These are phyloP conservation scores for Penicillium sp. DNA, from an alignment of 2,329 filamentous ascomycete species.

Conservation along the genomic window DNA sequence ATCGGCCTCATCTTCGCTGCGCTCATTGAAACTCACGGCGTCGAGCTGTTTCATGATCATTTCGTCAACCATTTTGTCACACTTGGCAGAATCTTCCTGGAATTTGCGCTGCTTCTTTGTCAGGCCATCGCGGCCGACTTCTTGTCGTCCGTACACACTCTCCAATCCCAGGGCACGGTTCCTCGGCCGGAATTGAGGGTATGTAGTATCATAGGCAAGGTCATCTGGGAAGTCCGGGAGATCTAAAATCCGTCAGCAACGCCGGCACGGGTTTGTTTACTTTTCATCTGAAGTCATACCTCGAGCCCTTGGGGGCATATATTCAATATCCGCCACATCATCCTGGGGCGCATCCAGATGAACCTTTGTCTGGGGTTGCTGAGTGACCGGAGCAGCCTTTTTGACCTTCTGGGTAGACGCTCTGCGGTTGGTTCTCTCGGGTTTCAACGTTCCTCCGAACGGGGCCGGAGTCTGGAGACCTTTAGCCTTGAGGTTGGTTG, in stretches of 20 bases:
- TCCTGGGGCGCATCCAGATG: slow-evolving; percentile 52
- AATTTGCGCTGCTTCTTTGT: slow-evolving; percentile 68
- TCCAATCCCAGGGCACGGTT: slow-evolving; percentile 56
- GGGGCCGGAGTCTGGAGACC: slow-evolving; percentile 66
- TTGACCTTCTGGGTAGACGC: slow-evolving; percentile 62
- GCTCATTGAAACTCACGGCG: slow-evolving; percentile 61
- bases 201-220: slow-evolving; percentile 49
- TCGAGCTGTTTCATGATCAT: slow-evolving; percentile 68
- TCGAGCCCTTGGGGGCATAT: slow-evolving; percentile 74
- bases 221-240: slow-evolving; percentile 48
- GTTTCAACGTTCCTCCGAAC: slow-evolving; percentile 59
- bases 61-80: slow-evolving; percentile 64
- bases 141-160: slow-evolving; percentile 50
- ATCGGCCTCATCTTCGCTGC: slow-evolving; percentile 52
- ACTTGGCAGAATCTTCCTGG: slow-evolving; percentile 63
- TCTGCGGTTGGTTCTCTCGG: slow-evolving; percentile 63
- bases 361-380: slow-evolving; percentile 45
- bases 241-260: slow-evolving; percentile 49
- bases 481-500: slow-evolving; percentile 86
- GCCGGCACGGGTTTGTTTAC: neutral
- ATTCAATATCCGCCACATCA: slow-evolving; percentile 77
- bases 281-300: slow-evolving; percentile 33
- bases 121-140: slow-evolving; percentile 57
- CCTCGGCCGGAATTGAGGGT: slow-evolving; percentile 54
- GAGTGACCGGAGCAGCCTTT: slow-evolving; percentile 53